Evolutionary conservation across 1,284 basidiomycete genomes (phyloP).

Genomic region (Irpex sp.): DNA sequence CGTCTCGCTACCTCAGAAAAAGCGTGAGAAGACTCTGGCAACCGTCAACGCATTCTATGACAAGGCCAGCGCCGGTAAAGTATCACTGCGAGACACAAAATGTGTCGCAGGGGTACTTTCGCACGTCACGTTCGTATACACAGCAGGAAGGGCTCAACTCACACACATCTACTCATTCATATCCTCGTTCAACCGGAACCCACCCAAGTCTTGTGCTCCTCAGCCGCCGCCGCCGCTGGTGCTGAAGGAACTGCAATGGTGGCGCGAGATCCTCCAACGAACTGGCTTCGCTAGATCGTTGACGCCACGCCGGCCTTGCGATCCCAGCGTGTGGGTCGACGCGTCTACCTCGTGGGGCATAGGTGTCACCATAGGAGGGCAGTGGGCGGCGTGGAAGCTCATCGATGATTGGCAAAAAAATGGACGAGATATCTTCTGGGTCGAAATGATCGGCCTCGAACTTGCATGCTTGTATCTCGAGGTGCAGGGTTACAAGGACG

Average conservation of each 20-base stretch:
- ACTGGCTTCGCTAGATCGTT: slow-evolving; percentile 7
- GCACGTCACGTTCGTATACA: slow-evolving; percentile 31
- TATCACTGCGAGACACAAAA: slow-evolving; percentile 19
- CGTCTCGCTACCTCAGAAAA: slow-evolving; percentile 4
- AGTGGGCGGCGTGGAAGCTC: slow-evolving; percentile 31
- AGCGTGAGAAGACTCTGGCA: slow-evolving; percentile 3
- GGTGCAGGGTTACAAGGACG: neutral
- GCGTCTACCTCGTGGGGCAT: slow-evolving; percentile 37
- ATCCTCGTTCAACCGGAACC: slow-evolving; percentile 8
- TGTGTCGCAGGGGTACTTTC: slow-evolving; percentile 29
- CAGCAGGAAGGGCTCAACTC: neutral
- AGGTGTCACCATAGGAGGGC: slow-evolving; percentile 26
- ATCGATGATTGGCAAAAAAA: slow-evolving; percentile 22
- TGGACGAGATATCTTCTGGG: slow-evolving; percentile 35
- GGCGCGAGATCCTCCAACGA: slow-evolving; percentile 18
- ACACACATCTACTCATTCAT: neutral
- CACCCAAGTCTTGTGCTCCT: slow-evolving; percentile 13
- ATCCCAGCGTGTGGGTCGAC: slow-evolving; percentile 29
- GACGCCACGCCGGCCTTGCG: slow-evolving; percentile 15
- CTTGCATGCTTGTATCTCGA: slow-evolving; percentile 17
- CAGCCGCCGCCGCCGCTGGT: slow-evolving; percentile 3
- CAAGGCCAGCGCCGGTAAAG: slow-evolving; percentile 20
- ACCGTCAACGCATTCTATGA: neutral
- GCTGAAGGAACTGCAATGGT: slow-evolving; percentile 30
- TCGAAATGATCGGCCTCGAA: slow-evolving; percentile 36